Evolutionary conservation across 768 basidiomycete genomes (phyloP), one percentile per base, ranked within the genome.

Genomic region (Tubosaeta sp.): DNA sequence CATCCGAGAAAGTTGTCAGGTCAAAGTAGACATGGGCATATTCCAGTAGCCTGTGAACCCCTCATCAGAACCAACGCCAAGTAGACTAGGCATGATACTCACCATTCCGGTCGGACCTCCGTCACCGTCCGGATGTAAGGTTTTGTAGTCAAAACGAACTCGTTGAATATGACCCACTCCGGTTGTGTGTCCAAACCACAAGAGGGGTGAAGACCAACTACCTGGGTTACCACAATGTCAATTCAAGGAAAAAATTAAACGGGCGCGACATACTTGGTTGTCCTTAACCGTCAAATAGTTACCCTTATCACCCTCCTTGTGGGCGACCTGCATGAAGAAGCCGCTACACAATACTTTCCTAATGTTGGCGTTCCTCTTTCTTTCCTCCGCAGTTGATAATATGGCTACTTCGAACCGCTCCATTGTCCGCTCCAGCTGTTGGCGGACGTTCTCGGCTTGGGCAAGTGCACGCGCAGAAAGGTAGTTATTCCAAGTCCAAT

Each of bases 321-420:
- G 93, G 7, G 95, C 97, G 12, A 92, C 83, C 66, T 97, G 95
- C 95, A 97, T 97, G 73, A 97, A 99, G 78, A 91, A 99, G 2
- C 95, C 97, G 59, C 86, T 88, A 5, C 90, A 87, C 19, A 98
- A 76, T 0, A 88, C 87, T 69, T 85, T 85, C 26, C 92, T 82
- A 51, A 98, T 85, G 59, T 85, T 86, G 48, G 72, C 56, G 67
- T 82, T 87, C 57, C 87, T 80, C 64, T 85, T 88, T 63, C 76
- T 77, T 60, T 88, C 81, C 58, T 93, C 87, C 26, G 66, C 68
- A 2, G 82, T 76, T 7, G 85, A 84, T 26, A 93, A 68, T 19
- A 94, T 66, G 27, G 88, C 86, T 32, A 95, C 73, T 52, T 94
- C 91, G 64, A 80, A 89, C 32, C 85, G 84, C 71, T 97, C 92